phyloP scores from a whole-genome alignment of 352 stramenopile genomes.

The Blastocystis sp. region DNA sequence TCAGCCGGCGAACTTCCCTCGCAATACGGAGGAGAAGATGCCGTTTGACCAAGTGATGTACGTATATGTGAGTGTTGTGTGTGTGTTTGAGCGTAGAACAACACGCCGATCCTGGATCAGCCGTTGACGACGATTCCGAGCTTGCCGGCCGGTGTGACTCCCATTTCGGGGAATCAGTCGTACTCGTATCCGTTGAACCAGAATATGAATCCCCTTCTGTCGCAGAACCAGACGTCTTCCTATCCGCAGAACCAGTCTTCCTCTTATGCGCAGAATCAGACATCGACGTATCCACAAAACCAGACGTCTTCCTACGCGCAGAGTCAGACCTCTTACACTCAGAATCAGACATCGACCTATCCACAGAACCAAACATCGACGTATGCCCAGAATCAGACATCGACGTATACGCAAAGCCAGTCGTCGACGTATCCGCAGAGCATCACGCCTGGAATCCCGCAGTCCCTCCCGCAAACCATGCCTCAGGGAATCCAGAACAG shows the following conservation, averaged over 20 bases:
- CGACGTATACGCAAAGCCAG: background rate
- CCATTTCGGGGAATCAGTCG: background rate
- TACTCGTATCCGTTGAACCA: background rate
- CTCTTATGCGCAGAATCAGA: background rate
- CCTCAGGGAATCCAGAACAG: constrained; percentile 7
- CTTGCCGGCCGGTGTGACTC: background rate
- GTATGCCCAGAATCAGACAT: background rate
- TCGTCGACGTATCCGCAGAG: background rate
- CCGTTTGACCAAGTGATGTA: constrained; percentile 3
- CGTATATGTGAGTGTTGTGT: background rate
- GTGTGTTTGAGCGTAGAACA: background rate
- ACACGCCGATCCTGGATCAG: constrained; percentile 16
- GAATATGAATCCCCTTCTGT: background rate
- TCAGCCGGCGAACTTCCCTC: constrained; percentile 52
- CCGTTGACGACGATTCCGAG: background rate
- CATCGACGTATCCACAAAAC: no score
- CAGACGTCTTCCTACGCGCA: background rate
- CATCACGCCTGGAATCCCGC: background rate
- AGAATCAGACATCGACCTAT: background rate
- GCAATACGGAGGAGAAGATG: background rate
- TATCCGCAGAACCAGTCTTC: background rate
- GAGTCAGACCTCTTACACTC: no score
- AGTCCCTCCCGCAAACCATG: background rate
- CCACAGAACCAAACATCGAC: background rate
- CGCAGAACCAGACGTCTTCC: background rate